Percentiles rank a stretch among this genome's conserved stretches.
These are phyloP conservation scores for Yamadazyma friedrichii DNA, from an alignment of 1,139 yeast species.

Conservation along the genomic window DNA sequence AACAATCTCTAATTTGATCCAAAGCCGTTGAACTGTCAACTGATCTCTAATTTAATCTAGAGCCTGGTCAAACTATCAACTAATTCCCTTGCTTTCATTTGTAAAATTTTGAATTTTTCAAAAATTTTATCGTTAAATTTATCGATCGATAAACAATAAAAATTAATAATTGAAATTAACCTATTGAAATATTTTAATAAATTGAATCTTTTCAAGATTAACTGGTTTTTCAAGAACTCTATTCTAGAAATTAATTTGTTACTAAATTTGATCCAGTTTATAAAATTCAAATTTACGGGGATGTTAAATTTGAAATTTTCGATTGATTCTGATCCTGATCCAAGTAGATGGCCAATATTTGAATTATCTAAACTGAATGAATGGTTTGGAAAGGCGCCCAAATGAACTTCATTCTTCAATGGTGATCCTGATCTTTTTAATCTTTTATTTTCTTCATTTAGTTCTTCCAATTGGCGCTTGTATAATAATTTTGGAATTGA, in stretches of 20 bases:
- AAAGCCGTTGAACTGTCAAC: no score
- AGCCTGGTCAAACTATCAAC: constrained; percentile 2
- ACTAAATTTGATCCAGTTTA: constrained; percentile 5
- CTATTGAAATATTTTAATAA: constrained; percentile 2
- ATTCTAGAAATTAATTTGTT: constrained; percentile 1
- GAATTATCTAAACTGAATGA: no score
- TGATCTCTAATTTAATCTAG: no score
- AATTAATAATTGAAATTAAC: constrained; percentile 1
- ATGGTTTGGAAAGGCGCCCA: background rate
- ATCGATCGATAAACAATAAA: constrained; percentile 1
- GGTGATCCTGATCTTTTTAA: constrained; percentile 8
- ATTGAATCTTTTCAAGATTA: constrained; percentile 5
- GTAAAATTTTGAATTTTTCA: constrained; percentile 4
- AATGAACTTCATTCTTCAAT: constrained; percentile 9
- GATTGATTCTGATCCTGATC: background rate
- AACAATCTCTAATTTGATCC: no score
- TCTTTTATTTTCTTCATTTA: background rate
- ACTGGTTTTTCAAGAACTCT: background rate
- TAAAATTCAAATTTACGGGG: constrained; percentile 5
- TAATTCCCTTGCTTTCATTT: constrained; percentile 5
- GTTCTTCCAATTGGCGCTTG: background rate
- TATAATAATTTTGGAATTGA: constrained; percentile 1
- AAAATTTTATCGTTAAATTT: constrained; percentile 2
- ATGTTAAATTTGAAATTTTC: background rate
- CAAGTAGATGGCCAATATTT: background rate